phyloP scores from a whole-genome alignment of 768 basidiomycete genomes.

The Tremella fuciformis region DNA sequence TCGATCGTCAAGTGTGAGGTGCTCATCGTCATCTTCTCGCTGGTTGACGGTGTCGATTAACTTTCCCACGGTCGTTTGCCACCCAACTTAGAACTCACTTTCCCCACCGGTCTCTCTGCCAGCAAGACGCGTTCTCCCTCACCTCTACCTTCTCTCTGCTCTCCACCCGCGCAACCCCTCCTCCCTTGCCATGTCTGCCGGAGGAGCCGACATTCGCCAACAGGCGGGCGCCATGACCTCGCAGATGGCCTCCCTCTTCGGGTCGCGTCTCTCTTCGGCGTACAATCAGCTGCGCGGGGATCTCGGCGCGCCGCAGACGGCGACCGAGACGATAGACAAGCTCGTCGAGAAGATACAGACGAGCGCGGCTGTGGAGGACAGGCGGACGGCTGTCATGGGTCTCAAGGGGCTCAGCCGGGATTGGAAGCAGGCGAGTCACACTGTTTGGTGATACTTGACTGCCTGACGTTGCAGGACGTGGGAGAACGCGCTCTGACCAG shows the following conservation, averaged over 20 bases:
- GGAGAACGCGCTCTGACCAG: constrained; percentile 73
- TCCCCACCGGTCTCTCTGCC: no score
- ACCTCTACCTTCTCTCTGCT: no score
- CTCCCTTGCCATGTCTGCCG: no score
- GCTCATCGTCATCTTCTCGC: no score
- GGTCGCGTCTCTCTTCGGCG: constrained; percentile 44
- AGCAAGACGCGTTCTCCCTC: no score
- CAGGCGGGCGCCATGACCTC: constrained; percentile 7
- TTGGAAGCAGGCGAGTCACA: constrained; percentile 62
- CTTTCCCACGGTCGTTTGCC: no score
- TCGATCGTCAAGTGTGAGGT: no score
- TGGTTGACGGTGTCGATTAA: no score
- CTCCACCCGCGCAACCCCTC: no score
- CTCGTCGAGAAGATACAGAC: constrained; percentile 87
- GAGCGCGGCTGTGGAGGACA: constrained; percentile 81
- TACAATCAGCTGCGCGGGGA: constrained; percentile 52
- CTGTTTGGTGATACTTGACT: not conserved
- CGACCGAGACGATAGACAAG: constrained; percentile 77
- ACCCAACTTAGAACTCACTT: no score
- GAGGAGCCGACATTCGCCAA: constrained; percentile 2
- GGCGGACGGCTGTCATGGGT: constrained; percentile 86
- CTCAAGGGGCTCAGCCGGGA: constrained; percentile 90
- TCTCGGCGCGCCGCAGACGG: constrained; percentile 65
- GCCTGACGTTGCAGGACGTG: constrained; percentile 59
- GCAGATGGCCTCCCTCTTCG: constrained; percentile 44